Base-by-base conservation (phyloP, 768 basidiomycete genomes). In the Amanita muscaria region DNA sequence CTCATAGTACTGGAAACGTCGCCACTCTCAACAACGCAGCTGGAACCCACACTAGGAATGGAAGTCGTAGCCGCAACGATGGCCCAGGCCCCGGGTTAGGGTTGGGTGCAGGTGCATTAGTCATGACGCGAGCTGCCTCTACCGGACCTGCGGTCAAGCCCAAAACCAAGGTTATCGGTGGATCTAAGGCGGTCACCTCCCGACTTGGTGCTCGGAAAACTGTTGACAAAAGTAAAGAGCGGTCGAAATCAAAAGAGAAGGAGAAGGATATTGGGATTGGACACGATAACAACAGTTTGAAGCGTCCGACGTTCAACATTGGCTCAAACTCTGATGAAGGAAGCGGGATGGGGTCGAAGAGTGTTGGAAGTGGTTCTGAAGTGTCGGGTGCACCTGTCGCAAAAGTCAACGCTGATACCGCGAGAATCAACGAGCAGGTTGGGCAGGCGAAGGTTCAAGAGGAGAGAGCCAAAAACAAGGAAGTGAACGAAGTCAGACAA, bases 291-390 rank as follows among this genome's bases (percentile, higher is more conserved):
- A 29, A 34, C 4, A 42, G 22, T 37, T 36, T 47, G 19, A 51
- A 50, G 42, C 51, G 44, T 21, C 39, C 47, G 9, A 64, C 64
- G 53, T 79, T 82, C 48, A 76, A 77, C 51, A 71, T 82, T 44
- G 79, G 78, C 2, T 80, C 79, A 14, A 65, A 69, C 47, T 78
- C 77, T 30, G 77, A 78, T 42, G 72, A 72, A 37, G 74, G 74
- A 22, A 60, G 59, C 47, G 59, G 55, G 3, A 16, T 51, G 14
- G 62, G 59, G n/a, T 59, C 57, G 40, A 64, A 63, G 59, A 65
- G 62, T 42, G 60, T 64, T n/a, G 61, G 64, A 15, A 64, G 61
- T 34, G 60, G 63, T 16, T 65, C 65, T 21, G 58, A 58, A 30
- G 51, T 58, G 2, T 60, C 43, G 9, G 43, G 34, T 19, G 34